Conservation (phyloP, 2,329 filamentous ascomycete genomes). For the Chaetomium strumarium region DNA sequence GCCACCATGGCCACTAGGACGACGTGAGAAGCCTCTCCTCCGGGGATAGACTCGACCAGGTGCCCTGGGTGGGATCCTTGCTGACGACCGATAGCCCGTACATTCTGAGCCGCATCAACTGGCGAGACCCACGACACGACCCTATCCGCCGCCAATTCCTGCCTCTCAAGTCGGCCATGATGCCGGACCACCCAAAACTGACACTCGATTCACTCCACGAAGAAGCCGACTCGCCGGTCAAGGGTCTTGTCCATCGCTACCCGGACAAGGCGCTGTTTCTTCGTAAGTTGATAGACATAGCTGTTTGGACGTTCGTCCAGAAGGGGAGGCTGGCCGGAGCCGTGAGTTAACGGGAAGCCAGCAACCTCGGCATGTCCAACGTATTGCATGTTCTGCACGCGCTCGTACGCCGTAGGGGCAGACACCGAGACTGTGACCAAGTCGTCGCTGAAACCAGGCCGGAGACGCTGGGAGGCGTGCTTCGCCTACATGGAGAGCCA, state of each 20-base stretch:
- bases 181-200: constrained; percentile 49
- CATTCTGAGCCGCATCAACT: constrained; percentile 53
- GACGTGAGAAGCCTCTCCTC: constrained; percentile 34
- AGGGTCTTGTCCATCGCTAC: constrained; percentile 58
- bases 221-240: constrained; percentile 48
- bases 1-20: constrained; percentile 56
- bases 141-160: constrained; percentile 57
- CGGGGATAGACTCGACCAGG: background rate
- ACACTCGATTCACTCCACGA: constrained; percentile 55
- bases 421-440: constrained; percentile 48
- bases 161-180: constrained; percentile 47
- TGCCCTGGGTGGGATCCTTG: background rate
- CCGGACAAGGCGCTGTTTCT: constrained; percentile 57
- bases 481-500: constrained; percentile 51
- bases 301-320: no score
- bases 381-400: constrained; percentile 58
- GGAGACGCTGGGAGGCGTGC: constrained; percentile 47
- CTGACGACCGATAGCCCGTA: constrained; percentile 41
- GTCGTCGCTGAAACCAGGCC: constrained; percentile 34
- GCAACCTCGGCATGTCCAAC: constrained; percentile 56
- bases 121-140: constrained; percentile 52
- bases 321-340: background rate
- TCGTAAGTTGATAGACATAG: constrained; percentile 36
- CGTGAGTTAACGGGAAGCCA: constrained; percentile 24
- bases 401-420: constrained; percentile 52